Conservation (phyloP, 2,329 filamentous ascomycete species). For the Aspergillus costaricaensis region DNA sequence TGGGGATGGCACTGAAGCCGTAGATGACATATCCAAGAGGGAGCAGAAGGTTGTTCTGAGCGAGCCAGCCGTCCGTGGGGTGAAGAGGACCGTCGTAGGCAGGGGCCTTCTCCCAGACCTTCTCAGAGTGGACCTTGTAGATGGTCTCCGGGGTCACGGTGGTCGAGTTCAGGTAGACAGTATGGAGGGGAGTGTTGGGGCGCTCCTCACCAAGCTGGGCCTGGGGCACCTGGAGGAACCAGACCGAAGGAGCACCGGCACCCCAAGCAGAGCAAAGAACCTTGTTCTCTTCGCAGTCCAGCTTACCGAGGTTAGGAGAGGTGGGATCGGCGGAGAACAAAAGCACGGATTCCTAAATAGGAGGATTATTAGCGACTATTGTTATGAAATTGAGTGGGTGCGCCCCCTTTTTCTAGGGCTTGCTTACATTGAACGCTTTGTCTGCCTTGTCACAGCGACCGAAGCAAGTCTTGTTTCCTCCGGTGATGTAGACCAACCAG, state of each 20-base stretch:
- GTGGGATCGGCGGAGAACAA: slow-evolving; percentile 56
- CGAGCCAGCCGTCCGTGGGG: slow-evolving; percentile 61
- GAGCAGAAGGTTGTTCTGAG: slow-evolving; percentile 55
- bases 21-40: slow-evolving; percentile 60
- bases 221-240: slow-evolving; percentile 59
- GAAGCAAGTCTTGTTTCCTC: slow-evolving; percentile 66
- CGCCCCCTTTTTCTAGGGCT: slow-evolving; percentile 9
- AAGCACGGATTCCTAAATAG: slow-evolving; percentile 52
- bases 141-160: slow-evolving; percentile 59
- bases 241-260: slow-evolving; percentile 57
- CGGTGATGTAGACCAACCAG: slow-evolving; percentile 64
- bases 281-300: slow-evolving; percentile 62
- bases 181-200: slow-evolving; percentile 55
- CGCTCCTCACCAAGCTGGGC: slow-evolving; percentile 56
- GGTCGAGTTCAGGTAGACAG: slow-evolving; percentile 59
- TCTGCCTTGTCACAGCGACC: slow-evolving; percentile 59
- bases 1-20: slow-evolving; percentile 60
- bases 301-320: slow-evolving; percentile 57
- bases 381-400: neutral
- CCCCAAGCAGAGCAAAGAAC: slow-evolving; percentile 65
- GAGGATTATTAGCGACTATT: slow-evolving; percentile 15
- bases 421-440: slow-evolving; percentile 53
- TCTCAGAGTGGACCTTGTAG: slow-evolving; percentile 58
- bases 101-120: slow-evolving; percentile 54
- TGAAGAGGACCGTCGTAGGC: slow-evolving; percentile 62